Conservation (phyloP, 1,284 basidiomycete genomes). For the Psilocybe mexicana region DNA sequence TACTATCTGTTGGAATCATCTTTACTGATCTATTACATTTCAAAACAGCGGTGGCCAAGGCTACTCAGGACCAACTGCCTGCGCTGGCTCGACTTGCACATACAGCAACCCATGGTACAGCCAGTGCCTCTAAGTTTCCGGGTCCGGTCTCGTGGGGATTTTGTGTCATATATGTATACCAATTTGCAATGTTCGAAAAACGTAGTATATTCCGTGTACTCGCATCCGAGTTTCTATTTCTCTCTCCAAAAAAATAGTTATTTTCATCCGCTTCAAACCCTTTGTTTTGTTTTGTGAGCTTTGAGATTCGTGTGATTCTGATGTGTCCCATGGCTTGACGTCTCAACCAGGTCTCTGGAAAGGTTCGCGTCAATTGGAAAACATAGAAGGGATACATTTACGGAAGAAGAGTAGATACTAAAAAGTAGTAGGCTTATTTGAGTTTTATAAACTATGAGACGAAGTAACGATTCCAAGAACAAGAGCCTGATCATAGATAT, state of each 20-base stretch:
- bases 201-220: too few species aligned
- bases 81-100: constrained; percentile 9
- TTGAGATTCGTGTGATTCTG: too few species aligned
- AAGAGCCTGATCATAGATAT: too few species aligned
- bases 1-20: neutral
- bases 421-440: too few species aligned
- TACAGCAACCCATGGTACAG: constrained; percentile 6
- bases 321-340: too few species aligned
- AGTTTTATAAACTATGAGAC: too few species aligned
- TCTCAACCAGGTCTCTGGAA: too few species aligned
- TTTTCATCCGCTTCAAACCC: neutral
- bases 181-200: neutral
- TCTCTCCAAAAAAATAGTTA: neutral
- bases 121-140: constrained; percentile 2
- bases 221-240: neutral
- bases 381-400: too few species aligned
- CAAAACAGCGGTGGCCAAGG: constrained; percentile 7
- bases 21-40: neutral
- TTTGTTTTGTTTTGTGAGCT: neutral
- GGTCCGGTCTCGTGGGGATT: neutral
- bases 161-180: neutral
- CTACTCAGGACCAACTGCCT: constrained; percentile 8
- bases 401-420: too few species aligned
- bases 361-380: too few species aligned
- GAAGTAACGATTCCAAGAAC: too few species aligned